These are phyloP conservation scores for Wallacemonas collosoma DNA, from an alignment of 208 protist species.

Conservation along the genomic window DNA sequence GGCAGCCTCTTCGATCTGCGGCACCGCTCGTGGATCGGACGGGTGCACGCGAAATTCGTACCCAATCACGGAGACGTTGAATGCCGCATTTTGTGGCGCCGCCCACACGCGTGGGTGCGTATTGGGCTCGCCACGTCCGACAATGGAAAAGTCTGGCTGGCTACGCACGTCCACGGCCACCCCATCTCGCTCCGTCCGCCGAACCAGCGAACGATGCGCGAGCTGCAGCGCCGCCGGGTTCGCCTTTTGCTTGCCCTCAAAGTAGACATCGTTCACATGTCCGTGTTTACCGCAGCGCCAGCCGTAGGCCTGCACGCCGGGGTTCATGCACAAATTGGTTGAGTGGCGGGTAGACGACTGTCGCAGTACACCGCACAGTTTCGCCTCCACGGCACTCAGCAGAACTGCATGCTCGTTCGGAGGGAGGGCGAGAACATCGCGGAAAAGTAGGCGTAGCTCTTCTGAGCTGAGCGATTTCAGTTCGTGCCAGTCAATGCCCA, in stretches of 20 bases:
- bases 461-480: conserved; percentile 67
- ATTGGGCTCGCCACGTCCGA: conserved; percentile 55
- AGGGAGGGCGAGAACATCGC: conserved; percentile 45
- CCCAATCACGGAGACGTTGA: conserved; percentile 75
- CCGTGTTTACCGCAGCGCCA: conserved; percentile 86
- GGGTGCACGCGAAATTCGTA: conserved; percentile 92
- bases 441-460: conserved; percentile 63
- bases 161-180: conserved; percentile 72
- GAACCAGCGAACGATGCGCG: conserved; percentile 54
- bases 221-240: conserved; percentile 67
- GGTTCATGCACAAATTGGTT: conserved; percentile 71
- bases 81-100: conserved; percentile 64
- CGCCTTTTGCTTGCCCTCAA: conserved; percentile 82
- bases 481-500: conserved; percentile 90
- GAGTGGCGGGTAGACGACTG: conserved; percentile 62
- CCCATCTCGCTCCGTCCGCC: conserved; percentile 51
- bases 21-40: conserved; percentile 67
- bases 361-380: conserved; percentile 87
- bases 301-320: conserved; percentile 64
- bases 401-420: conserved; percentile 63
- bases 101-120: conserved; percentile 82
- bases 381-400: conserved; percentile 58
- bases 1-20: conserved; percentile 76
- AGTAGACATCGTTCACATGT: conserved; percentile 89
- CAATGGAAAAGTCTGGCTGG: conserved; percentile 78